These are phyloP conservation scores for Nemophila menziesii DNA, from an alignment of 257 asterid genomes.

Conservation along the genomic window DNA sequence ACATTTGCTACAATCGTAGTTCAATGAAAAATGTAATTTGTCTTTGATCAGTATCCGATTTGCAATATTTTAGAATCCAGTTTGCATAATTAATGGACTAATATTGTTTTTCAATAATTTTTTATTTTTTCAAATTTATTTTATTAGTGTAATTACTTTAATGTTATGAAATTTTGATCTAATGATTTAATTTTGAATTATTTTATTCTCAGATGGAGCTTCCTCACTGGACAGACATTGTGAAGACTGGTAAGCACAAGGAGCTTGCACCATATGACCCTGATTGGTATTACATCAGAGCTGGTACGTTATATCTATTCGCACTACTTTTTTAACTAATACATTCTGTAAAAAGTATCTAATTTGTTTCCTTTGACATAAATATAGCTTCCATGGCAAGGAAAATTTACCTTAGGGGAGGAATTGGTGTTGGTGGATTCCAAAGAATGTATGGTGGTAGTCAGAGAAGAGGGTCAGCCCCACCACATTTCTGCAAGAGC, in stretches of 20 bases:
- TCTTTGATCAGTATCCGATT: no score
- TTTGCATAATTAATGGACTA: no score
- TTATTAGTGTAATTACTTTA: no score
- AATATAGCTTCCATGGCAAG: conserved; percentile 76
- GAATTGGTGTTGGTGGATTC: conserved; percentile 79
- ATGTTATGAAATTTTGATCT: not conserved
- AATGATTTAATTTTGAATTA: not conserved
- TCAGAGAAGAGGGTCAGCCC: conserved; percentile 69
- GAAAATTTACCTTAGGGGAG: conserved; percentile 65
- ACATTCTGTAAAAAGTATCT: not conserved
- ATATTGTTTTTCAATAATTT: no score
- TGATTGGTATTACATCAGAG: conserved; percentile 88
- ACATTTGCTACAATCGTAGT: no score
- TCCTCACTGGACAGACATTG: conserved; percentile 83
- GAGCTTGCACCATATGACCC: conserved; percentile 94
- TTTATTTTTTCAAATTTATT: no score
- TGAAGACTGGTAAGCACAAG: conserved; percentile 74
- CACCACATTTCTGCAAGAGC: conserved; percentile 54
- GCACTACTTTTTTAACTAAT: not conserved
- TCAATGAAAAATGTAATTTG: not conserved
- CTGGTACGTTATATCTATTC: conserved; percentile 32
- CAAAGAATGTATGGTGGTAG: conserved; percentile 77
- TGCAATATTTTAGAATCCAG: no score
- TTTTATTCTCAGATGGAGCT: conserved; percentile 49
- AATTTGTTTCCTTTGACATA: not conserved